Conservation (phyloP, 176 grass and related monocot genomes). For the Rhynchospora tenuis region DNA sequence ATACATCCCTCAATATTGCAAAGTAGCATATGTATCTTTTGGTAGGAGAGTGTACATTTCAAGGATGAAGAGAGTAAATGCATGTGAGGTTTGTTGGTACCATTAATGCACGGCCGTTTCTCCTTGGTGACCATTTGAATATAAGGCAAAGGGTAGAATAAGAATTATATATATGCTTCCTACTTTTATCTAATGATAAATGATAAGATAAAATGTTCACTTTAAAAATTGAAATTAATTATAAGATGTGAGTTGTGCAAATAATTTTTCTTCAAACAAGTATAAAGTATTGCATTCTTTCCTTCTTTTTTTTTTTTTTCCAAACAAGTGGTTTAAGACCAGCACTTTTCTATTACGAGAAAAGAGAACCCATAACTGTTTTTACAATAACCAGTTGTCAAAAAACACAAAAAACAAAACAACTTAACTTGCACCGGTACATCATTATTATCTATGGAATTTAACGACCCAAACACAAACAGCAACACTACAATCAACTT, state of each 20-base stretch:
- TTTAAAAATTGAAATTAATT: not conserved
- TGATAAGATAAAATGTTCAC: not conserved
- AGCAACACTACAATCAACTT: too few relatives aligned
- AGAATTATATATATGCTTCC: not conserved
- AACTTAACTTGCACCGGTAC: too few relatives aligned
- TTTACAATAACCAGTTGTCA: too few relatives aligned
- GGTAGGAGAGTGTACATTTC: slow-evolving; percentile 16
- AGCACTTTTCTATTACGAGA: too few relatives aligned
- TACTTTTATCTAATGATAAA: not conserved
- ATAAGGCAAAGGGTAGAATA: not conserved
- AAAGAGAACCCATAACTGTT: too few relatives aligned
- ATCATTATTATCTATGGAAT: too few relatives aligned
- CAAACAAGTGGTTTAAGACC: too few relatives aligned
- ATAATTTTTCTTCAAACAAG: not conserved
- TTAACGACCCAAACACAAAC: too few relatives aligned
- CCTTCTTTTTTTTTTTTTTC: too few relatives aligned
- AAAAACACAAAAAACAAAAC: too few relatives aligned
- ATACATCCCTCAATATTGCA: not conserved
- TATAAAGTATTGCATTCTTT: too few relatives aligned
- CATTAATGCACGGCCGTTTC: slow-evolving; percentile 1
- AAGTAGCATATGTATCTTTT: slow-evolving; percentile 6
- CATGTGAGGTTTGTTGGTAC: slow-evolving; percentile 15
- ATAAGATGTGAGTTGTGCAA: not conserved
- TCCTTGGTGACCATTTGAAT: slow-evolving; percentile 7
- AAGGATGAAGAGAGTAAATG: not conserved